Evolutionary conservation across 2,329 filamentous ascomycete genomes (phyloP).

Genomic region (Penicillium sp.): DNA sequence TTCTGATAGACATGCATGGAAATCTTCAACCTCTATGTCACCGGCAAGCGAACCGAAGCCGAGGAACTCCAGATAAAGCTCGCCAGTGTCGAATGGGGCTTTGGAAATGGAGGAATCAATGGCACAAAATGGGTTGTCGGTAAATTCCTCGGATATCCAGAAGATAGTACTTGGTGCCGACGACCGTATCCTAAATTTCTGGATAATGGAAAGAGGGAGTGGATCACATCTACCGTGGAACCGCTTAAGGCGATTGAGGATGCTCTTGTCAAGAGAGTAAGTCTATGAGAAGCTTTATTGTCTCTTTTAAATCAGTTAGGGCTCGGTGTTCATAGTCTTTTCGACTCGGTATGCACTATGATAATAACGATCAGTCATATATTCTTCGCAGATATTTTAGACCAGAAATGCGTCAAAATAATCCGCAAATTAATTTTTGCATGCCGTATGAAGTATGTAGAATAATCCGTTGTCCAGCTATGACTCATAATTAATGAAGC

Average conservation of each 20-base stretch:
- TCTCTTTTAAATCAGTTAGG: too few relatives aligned
- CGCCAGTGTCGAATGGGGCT: constrained; percentile 53
- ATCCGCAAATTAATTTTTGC: background rate
- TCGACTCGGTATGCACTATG: background rate
- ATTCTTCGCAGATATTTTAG: background rate
- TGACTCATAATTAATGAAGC: background rate
- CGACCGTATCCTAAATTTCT: constrained; percentile 52
- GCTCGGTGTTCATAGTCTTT: too few relatives aligned
- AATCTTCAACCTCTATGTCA: constrained; percentile 47
- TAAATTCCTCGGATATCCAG: constrained; percentile 51
- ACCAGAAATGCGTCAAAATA: background rate
- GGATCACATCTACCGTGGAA: constrained; percentile 28
- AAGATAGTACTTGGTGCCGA: constrained; percentile 50
- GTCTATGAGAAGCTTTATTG: background rate
- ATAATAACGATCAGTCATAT: background rate
- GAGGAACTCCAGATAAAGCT: constrained; percentile 49
- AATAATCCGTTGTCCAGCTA: background rate
- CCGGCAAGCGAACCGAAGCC: constrained; percentile 48
- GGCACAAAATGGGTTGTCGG: constrained; percentile 59
- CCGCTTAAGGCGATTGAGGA: constrained; percentile 6
- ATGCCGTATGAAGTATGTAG: background rate
- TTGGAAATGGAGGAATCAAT: constrained; percentile 58
- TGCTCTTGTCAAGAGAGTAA: background rate
- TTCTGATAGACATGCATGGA: constrained; percentile 40
- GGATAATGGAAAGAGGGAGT: constrained; percentile 44